Evolutionary conservation across 257 asterid genomes (phyloP), one percentile per base, ranked within the genome.

Genomic region (Galeopsis tetrahit): DNA sequence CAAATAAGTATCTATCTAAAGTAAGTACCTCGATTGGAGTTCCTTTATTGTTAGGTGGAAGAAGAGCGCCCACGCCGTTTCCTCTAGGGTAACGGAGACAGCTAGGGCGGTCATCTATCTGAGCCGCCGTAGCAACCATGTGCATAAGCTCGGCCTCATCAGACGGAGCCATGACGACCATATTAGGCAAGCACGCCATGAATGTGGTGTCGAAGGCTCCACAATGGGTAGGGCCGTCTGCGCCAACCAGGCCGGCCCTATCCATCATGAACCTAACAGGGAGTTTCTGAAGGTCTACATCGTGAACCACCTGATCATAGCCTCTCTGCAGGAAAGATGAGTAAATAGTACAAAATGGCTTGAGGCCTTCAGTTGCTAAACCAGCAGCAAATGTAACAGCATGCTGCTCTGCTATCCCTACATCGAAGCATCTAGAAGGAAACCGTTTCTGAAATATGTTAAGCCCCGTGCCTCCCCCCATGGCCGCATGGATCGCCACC

Each of bases 111-210:
- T 89, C 92, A 11, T 89, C 86, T 5, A 89, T 89, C 11, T 31
- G 35, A 0, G 87, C 91, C 4, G 93, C 90, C 0, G 96, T 89
- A 53, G 96, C 96, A 10, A 89, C 69, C 93, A 89, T 85, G 79
- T 87, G 89, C 86, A 89, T 83, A 2, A 89, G 87, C 74, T 89
- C 96, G 0, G 83, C 87, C 79, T 89, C 96, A 5, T 87, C 89
- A 2, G 96, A 79, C 1, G 96, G 96, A 36, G 96, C 96, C 96
- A 89, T 89, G 73, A 89, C 96, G 14, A 89, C 83, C 92, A 89
- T 89, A 43, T 89, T 89, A 2, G 92, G 96, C 55, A 89, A 69
- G 72, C 96, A 89, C 9, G 93, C 96, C 96, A 89, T 87, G 59
- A 56, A 89, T 0, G 93, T 72, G 3, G 87, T 84, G 85, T 89